A percentile compares a stretch with the other conserved stretches of the same genome.
Evolutionary conservation across 441 rosid genomes (phyloP).

Genomic region (Eutrema salsugineum): DNA sequence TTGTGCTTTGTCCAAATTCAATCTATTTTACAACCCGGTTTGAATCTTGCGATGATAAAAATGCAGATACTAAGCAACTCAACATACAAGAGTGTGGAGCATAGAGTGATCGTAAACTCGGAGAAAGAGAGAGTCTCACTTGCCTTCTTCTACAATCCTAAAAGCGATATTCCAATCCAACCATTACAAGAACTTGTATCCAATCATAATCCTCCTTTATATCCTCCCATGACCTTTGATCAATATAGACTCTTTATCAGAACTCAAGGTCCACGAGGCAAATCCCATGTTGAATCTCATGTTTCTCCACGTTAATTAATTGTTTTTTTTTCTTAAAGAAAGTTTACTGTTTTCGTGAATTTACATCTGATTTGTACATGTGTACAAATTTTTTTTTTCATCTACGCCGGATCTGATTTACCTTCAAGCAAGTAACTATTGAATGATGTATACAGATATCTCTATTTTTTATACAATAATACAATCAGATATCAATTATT

Average conservation of each 20-base stretch:
- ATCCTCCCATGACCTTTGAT: conserved; percentile 76
- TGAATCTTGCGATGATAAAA: not conserved
- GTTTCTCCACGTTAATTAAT: conserved; percentile 47
- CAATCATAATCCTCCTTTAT: conserved; percentile 47
- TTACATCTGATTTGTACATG: conserved; percentile 27
- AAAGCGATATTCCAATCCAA: conserved; percentile 64
- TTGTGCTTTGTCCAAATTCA: not conserved
- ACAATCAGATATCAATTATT: not conserved
- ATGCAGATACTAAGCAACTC: conserved; percentile 80
- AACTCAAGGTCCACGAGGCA: conserved; percentile 70
- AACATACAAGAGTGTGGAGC: conserved; percentile 83
- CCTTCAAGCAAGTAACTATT: not conserved
- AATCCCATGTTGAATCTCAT: conserved; percentile 72
- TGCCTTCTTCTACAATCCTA: conserved; percentile 93
- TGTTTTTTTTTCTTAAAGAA: not conserved
- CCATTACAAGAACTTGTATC: conserved; percentile 69
- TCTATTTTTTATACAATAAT: not conserved
- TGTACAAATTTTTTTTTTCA: not conserved
- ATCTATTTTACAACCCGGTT: not conserved
- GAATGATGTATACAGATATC: not conserved
- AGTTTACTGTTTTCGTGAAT: not conserved
- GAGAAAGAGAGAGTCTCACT: conserved; percentile 61
- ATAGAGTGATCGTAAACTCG: conserved; percentile 77
- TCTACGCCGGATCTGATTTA: not conserved
- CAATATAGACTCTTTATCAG: conserved; percentile 78